These are phyloP conservation scores for Mucor saturninus DNA, from an alignment of 371 early-diverging fungal species.

Conservation along the genomic window DNA sequence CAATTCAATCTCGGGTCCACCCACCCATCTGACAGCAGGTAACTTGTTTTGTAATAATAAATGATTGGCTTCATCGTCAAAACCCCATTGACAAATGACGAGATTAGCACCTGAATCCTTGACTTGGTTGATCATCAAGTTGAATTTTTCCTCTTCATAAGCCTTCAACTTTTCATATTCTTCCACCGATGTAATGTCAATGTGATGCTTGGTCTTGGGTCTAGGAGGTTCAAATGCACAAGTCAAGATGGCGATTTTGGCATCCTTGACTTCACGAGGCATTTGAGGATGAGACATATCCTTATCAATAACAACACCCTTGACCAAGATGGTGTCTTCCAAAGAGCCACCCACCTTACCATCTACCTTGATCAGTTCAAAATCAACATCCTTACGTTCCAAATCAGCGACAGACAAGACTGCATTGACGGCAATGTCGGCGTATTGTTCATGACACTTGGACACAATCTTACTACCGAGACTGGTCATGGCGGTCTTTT, in stretches of 20 bases:
- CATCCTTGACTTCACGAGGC: constrained; percentile 95
- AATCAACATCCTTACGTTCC: constrained; percentile 99
- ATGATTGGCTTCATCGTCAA: constrained; percentile 99
- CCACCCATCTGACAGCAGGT: constrained; percentile 99
- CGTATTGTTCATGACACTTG: constrained; percentile 96
- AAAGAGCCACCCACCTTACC: constrained; percentile 98
- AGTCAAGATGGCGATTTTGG: constrained; percentile 98
- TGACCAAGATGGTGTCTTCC: constrained; percentile 91
- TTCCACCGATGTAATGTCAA: constrained; percentile 97
- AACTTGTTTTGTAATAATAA: constrained; percentile 97
- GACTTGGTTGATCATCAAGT: constrained; percentile 96
- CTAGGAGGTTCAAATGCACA: constrained; percentile 99
- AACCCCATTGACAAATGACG: constrained; percentile 99
- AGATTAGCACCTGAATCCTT: constrained; percentile 98
- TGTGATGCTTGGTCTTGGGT: constrained; percentile 99
- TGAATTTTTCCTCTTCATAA: constrained; percentile 97
- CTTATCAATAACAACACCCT: constrained; percentile 99
- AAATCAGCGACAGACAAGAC: constrained; percentile 97
- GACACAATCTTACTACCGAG: constrained; percentile 99
- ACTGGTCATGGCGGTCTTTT: constrained; percentile 98
- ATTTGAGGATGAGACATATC: constrained; percentile 99
- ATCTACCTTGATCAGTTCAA: constrained; percentile 99
- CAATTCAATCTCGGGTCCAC: constrained; percentile 99
- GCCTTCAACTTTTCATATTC: constrained; percentile 96
- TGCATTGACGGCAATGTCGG: constrained; percentile 98